Conservation (phyloP, 2,329 filamentous ascomycete species). For the Trichoderma sp. region DNA sequence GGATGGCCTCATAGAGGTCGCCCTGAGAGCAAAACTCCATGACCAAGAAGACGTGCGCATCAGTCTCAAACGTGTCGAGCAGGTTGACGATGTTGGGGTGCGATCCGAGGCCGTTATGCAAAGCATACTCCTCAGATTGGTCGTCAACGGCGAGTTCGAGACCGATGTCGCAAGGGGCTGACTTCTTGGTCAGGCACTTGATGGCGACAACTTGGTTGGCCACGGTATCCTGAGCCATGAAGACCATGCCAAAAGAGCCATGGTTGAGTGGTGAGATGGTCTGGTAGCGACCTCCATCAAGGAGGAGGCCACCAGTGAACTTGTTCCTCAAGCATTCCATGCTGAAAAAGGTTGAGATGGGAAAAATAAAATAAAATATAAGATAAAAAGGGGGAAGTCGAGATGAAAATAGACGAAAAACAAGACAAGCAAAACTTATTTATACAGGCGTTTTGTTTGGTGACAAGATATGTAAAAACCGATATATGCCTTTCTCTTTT, state of each 20-base stretch:
- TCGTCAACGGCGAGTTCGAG: constrained; percentile 74
- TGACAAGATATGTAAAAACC: constrained; percentile 18
- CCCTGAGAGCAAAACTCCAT: constrained; percentile 94
- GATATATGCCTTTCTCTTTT: constrained; percentile 21
- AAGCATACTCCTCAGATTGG: constrained; percentile 73
- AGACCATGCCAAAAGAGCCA: constrained; percentile 98
- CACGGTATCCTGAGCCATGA: constrained; percentile 76
- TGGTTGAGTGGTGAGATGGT: constrained; percentile 94
- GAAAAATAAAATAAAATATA: constrained; percentile 21
- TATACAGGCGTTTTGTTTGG: constrained; percentile 27
- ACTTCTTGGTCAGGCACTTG: constrained; percentile 90
- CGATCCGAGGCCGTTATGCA: constrained; percentile 73
- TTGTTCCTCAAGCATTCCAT: constrained; percentile 86
- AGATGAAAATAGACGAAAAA: not conserved
- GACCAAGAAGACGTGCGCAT: constrained; percentile 85
- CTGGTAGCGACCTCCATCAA: constrained; percentile 78
- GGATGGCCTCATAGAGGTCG: constrained; percentile 96
- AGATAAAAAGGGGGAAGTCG: constrained; percentile 22
- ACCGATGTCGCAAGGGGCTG: constrained; percentile 57
- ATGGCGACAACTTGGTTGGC: constrained; percentile 84
- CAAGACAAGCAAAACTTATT: constrained; percentile 25
- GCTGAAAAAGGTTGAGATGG: constrained; percentile 25
- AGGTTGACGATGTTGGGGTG: constrained; percentile 95
- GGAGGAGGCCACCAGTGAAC: constrained; percentile 74
- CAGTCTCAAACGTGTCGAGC: constrained; percentile 86